Conservation (phyloP, 371 early-diverging fungal species). For the Syncephalastrum contaminatum region DNA sequence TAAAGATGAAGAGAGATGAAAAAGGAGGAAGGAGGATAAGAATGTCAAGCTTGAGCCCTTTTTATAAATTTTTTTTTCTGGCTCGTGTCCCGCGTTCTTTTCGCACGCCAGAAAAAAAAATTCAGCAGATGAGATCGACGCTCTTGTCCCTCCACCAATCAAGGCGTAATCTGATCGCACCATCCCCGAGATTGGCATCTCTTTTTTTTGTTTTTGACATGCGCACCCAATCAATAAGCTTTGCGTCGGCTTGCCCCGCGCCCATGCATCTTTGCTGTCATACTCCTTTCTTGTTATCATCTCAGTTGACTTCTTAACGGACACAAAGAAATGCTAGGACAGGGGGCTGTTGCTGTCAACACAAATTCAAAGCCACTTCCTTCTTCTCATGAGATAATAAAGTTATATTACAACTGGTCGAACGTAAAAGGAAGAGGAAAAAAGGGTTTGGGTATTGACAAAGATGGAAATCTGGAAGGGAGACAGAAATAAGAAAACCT, state of each 20-base stretch:
- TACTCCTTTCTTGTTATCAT: too few relatives aligned
- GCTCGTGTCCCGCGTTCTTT: neutral
- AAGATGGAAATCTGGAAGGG: too few relatives aligned
- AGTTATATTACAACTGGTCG: neutral
- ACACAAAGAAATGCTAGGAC: neutral
- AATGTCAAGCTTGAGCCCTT: neutral
- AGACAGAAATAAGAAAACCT: too few relatives aligned
- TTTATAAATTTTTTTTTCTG: neutral
- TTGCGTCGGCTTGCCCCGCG: conserved; percentile 1
- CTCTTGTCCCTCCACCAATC: conserved; percentile 2
- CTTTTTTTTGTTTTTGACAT: neutral
- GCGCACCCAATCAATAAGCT: neutral
- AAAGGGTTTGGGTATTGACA: too few relatives aligned
- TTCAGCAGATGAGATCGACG: conserved; percentile 2
- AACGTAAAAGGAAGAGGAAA: neutral
- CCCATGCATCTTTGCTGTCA: too few relatives aligned
- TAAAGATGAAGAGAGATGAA: conserved; percentile 3
- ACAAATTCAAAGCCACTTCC: too few relatives aligned
- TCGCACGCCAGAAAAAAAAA: conserved; percentile 1
- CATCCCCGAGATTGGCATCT: neutral
- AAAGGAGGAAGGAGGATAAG: neutral
- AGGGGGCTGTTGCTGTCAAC: neutral
- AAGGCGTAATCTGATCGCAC: neutral
- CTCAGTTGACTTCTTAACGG: neutral
- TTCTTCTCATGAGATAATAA: neutral